Evolutionary conservation across 2,329 filamentous ascomycete genomes (phyloP), one percentile per base, ranked within the genome.

Genomic region (Elsinoe arachidis): DNA sequence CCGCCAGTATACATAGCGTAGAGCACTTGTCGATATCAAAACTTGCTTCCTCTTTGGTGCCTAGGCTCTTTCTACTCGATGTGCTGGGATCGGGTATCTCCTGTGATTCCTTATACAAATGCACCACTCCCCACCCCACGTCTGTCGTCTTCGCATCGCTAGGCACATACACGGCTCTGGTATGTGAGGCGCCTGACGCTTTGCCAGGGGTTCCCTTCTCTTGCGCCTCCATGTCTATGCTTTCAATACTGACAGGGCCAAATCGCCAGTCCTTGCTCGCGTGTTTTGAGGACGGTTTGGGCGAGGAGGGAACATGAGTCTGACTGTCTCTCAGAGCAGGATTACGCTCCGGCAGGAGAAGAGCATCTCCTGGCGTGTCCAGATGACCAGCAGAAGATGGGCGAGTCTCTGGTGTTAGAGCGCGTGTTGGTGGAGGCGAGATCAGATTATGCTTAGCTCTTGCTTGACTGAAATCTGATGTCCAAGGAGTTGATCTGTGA

Each of bases 1-100:
- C 92, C 4, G 92, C 91, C 26, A 96, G 84, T 62, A 99, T 92
- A 70, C 93, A 97, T 14, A 99, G 73, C 0, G 89, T 95, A 2
- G 88, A 93, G 69, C 88, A 95, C 59, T 89, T 84, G 33, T 84
- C 80, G n/a, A 78, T 71, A 44, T 72, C 72, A 64, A 76, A 74
- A 37, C 61, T 53, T 2, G 46, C 58, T 17, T 61, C 60, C 15
- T 62, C 60, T 19, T 63, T 54, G 73, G 61, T 46, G 71, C 66
- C 64, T 11, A 72, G 69, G 56, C 80, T 75, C 44, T 79, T 75
- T 58, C 81, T 49, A 6, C 14, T 44, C 2, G 41, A 38, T n/a
- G 41, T 33, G 76, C 14, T 26, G 11, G 90, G 73, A 11, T 76
- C 80, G 1, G 82, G 76, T 0, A 85, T 86, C 69, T 95, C 88